A percentile compares a stretch with the other conserved stretches of the same genome.
These are phyloP conservation scores for Cyclotella distinguenda DNA, from an alignment of 108 stramenopile genomes.

Conservation along the genomic window DNA sequence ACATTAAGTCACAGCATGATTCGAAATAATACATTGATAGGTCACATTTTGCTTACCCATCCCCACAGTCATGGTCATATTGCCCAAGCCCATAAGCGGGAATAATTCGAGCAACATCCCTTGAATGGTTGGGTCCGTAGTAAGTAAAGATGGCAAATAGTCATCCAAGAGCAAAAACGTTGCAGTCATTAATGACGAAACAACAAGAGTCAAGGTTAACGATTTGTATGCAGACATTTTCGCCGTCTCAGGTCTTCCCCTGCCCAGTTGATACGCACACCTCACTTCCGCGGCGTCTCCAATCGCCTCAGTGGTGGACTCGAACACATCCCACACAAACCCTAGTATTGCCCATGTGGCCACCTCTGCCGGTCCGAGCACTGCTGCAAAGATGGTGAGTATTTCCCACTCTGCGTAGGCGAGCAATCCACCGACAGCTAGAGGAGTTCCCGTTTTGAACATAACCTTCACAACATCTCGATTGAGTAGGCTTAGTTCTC, in stretches of 20 bases:
- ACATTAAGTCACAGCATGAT: neutral
- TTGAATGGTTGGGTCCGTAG: conserved; percentile 62
- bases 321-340: conserved; percentile 69
- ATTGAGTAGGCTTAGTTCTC: neutral
- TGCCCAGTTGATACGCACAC: conserved; percentile 64
- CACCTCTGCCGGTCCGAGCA: conserved; percentile 73
- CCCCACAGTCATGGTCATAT: conserved; percentile 14
- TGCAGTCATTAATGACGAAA: conserved; percentile 53
- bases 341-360: conserved; percentile 76
- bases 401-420: conserved; percentile 77
- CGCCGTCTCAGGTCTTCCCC: conserved; percentile 48
- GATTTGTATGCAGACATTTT: conserved; percentile 56
- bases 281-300: conserved; percentile 74
- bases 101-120: conserved; percentile 55
- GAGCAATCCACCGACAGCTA: conserved; percentile 61
- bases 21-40: neutral
- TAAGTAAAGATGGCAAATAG: conserved; percentile 50
- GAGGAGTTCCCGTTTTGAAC: conserved; percentile 51
- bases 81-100: conserved; percentile 65
- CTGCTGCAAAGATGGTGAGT: conserved; percentile 57
- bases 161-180: conserved; percentile 46
- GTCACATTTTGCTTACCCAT: conserved; percentile 8
- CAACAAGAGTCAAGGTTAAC: conserved; percentile 47
- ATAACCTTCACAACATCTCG: conserved; percentile 42
- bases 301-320: conserved; percentile 71